Evolutionary conservation across 768 basidiomycete species (phyloP), one percentile per base, ranked within the genome.

Genomic region (Heimioporus sp.): DNA sequence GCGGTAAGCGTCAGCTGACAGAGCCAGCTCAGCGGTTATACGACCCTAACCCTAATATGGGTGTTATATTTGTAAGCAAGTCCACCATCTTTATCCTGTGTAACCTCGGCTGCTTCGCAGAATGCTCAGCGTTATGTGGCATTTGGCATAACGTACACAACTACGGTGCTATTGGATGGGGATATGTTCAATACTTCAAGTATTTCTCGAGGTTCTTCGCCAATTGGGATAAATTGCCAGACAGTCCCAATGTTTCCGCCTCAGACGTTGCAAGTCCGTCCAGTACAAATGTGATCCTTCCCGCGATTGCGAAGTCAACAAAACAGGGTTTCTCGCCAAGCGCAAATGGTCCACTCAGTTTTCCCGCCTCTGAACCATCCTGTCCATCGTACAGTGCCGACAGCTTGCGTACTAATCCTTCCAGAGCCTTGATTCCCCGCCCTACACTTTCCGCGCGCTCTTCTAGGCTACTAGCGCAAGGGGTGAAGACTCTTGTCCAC

Each of bases 401-500:
- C 30, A 48, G 15, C 9, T 36, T 61, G 7, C 59, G 64, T 9
- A 77, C 60, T 4, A 54, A 71, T 7, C 57, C 65, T 52, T 73
- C 61, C 1, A 31, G 34, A 10, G 47, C 42, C 12, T 45, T 43
- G 31, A 40, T 34, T 2, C 47, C 52, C 11, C 13, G 47, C 21
- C n/a, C 40, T 32, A 48, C 37, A n/a, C 78, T 31, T 9, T 43
- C 63, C 12, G 55, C 60, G 13, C 66, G 53, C 34, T 56, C 60
- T 24, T 72, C 66, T 58, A 13, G 65, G 48, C 48, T 54, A 55
- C 36, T 70, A 63, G 12, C 64, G 19, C 48, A 54, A 58, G 40
- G 52, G 13, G 38, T 47, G 15, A 53, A 56, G 4, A 64, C 48
- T 17, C 73, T 43, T 35, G 73, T 68, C 59, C 79, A 76, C 45